Conservation (phyloP, 352 stramenopile species). For the Pythium apleroticum region DNA sequence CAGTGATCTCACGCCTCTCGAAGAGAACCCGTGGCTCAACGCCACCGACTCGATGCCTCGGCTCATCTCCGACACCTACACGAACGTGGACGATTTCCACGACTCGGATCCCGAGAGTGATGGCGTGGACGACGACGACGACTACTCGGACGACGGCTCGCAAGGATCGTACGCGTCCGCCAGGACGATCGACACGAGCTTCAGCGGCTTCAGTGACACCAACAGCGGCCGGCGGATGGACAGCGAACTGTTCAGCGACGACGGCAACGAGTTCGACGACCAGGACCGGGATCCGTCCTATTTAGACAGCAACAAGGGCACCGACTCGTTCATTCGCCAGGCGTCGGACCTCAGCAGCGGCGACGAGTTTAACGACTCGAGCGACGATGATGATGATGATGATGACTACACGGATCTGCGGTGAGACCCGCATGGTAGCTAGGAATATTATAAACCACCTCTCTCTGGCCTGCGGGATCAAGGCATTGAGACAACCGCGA, state of each 20-base stretch:
- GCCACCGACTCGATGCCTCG: slow-evolving; percentile 6
- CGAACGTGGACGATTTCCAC: slow-evolving; percentile 22
- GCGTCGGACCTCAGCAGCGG: slow-evolving; percentile 12
- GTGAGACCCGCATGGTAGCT: background rate
- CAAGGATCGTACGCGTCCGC: slow-evolving; percentile 4
- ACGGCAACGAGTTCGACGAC: slow-evolving; percentile 19
- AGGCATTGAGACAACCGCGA: background rate
- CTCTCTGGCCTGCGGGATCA: background rate
- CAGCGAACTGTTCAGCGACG: slow-evolving; percentile 26
- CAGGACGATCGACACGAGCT: slow-evolving; percentile 8
- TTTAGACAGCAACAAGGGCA: background rate
- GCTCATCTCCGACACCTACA: slow-evolving; percentile 5
- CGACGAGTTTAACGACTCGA: slow-evolving; percentile 23
- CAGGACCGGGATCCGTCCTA: background rate
- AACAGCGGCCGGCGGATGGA: slow-evolving; percentile 8
- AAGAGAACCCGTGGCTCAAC: slow-evolving; percentile 2
- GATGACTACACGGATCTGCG: background rate
- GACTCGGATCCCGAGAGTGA: slow-evolving; percentile 21
- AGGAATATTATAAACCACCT: background rate
- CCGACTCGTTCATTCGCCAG: background rate
- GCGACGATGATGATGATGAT: slow-evolving; percentile 15
- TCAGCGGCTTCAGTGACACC: background rate
- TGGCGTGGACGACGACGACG: slow-evolving; percentile 5
- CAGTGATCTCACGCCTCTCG: background rate
- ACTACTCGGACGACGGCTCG: slow-evolving; percentile 6